Evolutionary conservation across 495 filamentous ascomycete genomes (phyloP).

Genomic region (Neurospora sp.): DNA sequence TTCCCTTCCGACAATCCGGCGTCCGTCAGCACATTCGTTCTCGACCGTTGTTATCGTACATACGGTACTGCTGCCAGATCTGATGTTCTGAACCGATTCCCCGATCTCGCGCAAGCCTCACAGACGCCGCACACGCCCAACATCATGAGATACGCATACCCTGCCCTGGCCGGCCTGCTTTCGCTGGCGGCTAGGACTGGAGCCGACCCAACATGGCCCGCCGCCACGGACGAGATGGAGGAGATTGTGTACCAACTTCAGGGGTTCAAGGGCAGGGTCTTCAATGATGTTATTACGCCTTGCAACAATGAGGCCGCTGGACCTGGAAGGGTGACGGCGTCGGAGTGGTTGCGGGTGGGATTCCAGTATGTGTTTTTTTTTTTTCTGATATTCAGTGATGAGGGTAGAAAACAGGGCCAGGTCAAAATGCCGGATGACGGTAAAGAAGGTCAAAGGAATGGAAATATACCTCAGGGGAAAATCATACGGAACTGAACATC

Average conservation of each 20-base stretch:
- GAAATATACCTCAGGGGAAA: neutral
- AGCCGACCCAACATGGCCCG: conserved; percentile 50
- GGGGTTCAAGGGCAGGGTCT: conserved; percentile 41
- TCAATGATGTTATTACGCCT: conserved; percentile 46
- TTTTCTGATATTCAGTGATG: neutral
- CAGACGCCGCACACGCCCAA: neutral
- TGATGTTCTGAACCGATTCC: neutral
- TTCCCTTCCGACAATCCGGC: neutral
- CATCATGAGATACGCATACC: conserved; percentile 15
- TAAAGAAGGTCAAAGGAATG: neutral
- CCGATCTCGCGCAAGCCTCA: neutral
- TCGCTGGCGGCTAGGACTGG: conserved; percentile 19
- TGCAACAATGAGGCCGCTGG: conserved; percentile 46
- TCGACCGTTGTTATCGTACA: neutral
- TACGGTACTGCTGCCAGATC: neutral
- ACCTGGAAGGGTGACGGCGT: conserved; percentile 44
- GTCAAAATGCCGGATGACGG: neutral
- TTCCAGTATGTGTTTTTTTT: conserved; percentile 35
- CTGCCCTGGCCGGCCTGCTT: conserved; percentile 20
- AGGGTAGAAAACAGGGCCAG: neutral
- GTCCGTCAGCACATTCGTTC: neutral
- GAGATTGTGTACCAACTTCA: conserved; percentile 51
- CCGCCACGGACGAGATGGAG: conserved; percentile 49
- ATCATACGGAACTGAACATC: neutral
- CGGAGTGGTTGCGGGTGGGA: conserved; percentile 51